phyloP scores from a whole-genome alignment of 2,329 filamentous ascomycete species.

The Aspergillus viridinutans region DNA sequence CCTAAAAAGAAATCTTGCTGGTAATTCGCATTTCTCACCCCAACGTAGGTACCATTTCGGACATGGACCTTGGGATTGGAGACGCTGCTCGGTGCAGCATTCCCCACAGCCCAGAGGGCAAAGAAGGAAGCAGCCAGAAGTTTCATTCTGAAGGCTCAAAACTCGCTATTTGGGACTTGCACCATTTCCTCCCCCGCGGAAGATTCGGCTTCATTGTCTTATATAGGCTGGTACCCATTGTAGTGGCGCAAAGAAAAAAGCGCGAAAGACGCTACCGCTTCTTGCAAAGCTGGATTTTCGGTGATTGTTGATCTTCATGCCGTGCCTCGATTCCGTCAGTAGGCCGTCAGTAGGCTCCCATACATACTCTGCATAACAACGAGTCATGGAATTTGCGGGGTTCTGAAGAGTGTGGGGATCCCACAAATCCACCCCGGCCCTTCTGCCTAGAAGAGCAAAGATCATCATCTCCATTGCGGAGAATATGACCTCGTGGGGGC shows the following conservation, averaged over 20 bases:
- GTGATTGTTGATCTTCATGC: not conserved
- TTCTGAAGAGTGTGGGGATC: not conserved
- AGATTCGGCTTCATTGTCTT: not conserved
- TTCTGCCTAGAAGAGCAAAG: not conserved
- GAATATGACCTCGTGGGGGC: not conserved
- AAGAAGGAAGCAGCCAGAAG: conserved; percentile 6
- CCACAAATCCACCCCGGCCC: not conserved
- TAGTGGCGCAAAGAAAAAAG: too few relatives aligned
- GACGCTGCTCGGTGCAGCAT: conserved; percentile 18
- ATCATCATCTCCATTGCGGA: not conserved
- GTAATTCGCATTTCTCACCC: conserved; percentile 38
- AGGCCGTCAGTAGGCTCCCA: too few relatives aligned
- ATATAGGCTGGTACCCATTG: not conserved
- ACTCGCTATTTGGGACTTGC: not conserved
- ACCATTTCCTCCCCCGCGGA: not conserved
- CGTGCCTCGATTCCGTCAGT: not conserved
- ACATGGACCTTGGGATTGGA: conserved; percentile 29
- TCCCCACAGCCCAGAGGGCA: conserved; percentile 10
- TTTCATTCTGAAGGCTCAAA: conserved; percentile 2
- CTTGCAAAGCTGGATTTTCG: not conserved
- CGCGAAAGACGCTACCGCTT: not conserved
- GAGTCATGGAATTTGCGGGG: not conserved
- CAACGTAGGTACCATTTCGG: conserved; percentile 48
- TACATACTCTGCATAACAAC: too few relatives aligned
- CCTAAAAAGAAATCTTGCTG: conserved; percentile 52